phyloP scores from a whole-genome alignment of 495 filamentous ascomycete genomes.

The Xylaria intraflava region DNA sequence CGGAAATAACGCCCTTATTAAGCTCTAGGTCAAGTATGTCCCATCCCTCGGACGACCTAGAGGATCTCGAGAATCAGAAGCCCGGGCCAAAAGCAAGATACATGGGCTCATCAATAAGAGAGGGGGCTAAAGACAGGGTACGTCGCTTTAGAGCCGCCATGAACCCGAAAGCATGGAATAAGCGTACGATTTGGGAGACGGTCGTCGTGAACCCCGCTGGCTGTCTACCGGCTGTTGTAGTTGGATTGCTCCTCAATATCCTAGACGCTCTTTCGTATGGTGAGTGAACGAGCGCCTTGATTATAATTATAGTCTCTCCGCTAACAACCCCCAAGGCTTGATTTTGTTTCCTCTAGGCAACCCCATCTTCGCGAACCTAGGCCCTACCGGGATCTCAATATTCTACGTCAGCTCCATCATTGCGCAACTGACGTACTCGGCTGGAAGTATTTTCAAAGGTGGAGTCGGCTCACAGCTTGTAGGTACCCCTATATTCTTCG shows the following conservation, averaged over 20 bases:
- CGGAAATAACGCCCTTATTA: slow-evolving; percentile 35
- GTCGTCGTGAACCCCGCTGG: slow-evolving; percentile 59
- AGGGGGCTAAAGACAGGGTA: slow-evolving; percentile 8
- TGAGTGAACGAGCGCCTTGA: slow-evolving; percentile 23
- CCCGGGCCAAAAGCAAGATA: slow-evolving; percentile 1
- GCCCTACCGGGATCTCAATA: slow-evolving; percentile 92
- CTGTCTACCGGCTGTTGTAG: slow-evolving; percentile 74
- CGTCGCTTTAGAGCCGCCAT: slow-evolving; percentile 18
- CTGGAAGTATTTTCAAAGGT: slow-evolving; percentile 82
- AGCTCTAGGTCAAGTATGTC: slow-evolving; percentile 20
- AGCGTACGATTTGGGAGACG: slow-evolving; percentile 54
- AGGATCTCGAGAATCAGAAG: slow-evolving; percentile 41
- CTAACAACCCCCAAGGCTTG: slow-evolving; percentile 53
- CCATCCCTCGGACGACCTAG: slow-evolving; percentile 19
- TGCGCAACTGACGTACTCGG: slow-evolving; percentile 87
- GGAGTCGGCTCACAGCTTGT: slow-evolving; percentile 96
- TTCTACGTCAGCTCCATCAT: slow-evolving; percentile 98
- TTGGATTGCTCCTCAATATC: slow-evolving; percentile 86
- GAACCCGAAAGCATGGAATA: slow-evolving; percentile 69
- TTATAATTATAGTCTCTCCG: background rate
- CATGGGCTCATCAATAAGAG: slow-evolving; percentile 4
- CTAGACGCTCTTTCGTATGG: slow-evolving; percentile 93
- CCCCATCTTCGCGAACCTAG: slow-evolving; percentile 73
- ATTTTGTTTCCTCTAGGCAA: slow-evolving; percentile 90
- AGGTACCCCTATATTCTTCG: slow-evolving; percentile 13